phyloP scores from a whole-genome alignment of 2,329 filamentous ascomycete genomes.

The Lasiodiplodia sp. region DNA sequence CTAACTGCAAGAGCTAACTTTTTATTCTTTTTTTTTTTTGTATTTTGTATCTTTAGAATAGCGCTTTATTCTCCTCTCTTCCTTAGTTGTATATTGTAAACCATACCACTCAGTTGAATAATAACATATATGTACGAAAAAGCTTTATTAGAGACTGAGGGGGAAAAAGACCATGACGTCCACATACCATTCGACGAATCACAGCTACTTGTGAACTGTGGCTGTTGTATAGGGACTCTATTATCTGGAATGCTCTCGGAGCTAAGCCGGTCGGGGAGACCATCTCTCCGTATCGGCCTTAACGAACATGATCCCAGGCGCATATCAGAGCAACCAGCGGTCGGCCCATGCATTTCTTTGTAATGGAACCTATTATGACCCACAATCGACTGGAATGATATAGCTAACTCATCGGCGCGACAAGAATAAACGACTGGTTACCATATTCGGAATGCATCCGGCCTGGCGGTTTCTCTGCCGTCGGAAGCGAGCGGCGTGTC shows the following conservation, averaged over 20 bases:
- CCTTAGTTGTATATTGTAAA: background rate
- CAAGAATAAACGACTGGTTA: background rate
- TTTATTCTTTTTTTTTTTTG: too few species aligned
- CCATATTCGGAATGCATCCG: background rate
- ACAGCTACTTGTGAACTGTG: background rate
- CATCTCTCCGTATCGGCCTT: constrained; percentile 5
- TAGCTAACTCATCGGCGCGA: background rate
- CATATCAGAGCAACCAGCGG: background rate
- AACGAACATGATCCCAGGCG: background rate
- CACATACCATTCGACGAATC: background rate
- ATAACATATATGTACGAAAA: background rate
- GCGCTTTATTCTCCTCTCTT: background rate
- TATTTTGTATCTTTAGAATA: too few species aligned
- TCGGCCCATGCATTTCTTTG: background rate
- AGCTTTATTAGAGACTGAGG: background rate
- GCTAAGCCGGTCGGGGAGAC: background rate
- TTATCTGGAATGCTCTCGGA: background rate
- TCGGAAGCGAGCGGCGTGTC: background rate
- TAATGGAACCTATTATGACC: background rate
- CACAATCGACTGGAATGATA: background rate
- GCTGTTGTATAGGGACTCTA: background rate
- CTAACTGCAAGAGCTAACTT: background rate
- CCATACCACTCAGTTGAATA: background rate
- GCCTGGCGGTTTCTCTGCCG: background rate
- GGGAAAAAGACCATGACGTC: background rate